phyloP scores from a whole-genome alignment of 2,329 filamentous ascomycete species.

The Bipolaris victoriae region DNA sequence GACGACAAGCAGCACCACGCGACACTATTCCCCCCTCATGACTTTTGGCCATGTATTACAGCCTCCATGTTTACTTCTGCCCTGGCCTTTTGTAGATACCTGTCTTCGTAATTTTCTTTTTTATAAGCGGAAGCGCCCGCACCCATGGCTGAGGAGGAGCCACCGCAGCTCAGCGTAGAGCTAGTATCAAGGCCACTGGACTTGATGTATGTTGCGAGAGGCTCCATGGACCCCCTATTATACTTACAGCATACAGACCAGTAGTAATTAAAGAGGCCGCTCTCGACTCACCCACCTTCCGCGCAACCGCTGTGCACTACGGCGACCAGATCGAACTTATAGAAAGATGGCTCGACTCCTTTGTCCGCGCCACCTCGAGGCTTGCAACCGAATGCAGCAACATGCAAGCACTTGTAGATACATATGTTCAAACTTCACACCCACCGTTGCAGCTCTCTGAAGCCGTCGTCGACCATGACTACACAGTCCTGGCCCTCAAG shows the following conservation, averaged over 20 bases:
- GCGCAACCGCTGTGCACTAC: slow-evolving; percentile 84
- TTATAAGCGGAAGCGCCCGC: background rate
- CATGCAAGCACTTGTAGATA: slow-evolving; percentile 80
- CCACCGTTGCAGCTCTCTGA: slow-evolving; percentile 78
- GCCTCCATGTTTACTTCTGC: slow-evolving; percentile 24
- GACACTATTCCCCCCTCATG: slow-evolving; percentile 8
- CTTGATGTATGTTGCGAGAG: slow-evolving; percentile 47
- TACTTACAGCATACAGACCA: slow-evolving; percentile 58
- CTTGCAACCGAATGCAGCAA: slow-evolving; percentile 70
- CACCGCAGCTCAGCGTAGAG: slow-evolving; percentile 42
- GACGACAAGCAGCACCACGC: slow-evolving; percentile 15
- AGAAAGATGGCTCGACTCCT: slow-evolving; percentile 87
- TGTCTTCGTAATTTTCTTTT: slow-evolving; percentile 1
- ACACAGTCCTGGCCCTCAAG: slow-evolving; percentile 85
- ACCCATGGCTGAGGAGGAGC: slow-evolving; percentile 46
- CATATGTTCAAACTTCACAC: slow-evolving; percentile 76
- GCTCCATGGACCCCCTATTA: background rate
- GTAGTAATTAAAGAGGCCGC: slow-evolving; percentile 93
- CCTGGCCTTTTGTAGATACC: slow-evolving; percentile 13
- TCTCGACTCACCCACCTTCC: slow-evolving; percentile 95
- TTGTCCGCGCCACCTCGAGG: slow-evolving; percentile 66
- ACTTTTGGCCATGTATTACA: slow-evolving; percentile 26
- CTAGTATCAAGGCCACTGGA: slow-evolving; percentile 51
- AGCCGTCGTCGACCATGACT: slow-evolving; percentile 90
- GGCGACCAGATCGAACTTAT: slow-evolving; percentile 88